Evolutionary conservation across 1,284 basidiomycete genomes (phyloP), one percentile per base, ranked within the genome.

Genomic region (Porogramme epimiltina): DNA sequence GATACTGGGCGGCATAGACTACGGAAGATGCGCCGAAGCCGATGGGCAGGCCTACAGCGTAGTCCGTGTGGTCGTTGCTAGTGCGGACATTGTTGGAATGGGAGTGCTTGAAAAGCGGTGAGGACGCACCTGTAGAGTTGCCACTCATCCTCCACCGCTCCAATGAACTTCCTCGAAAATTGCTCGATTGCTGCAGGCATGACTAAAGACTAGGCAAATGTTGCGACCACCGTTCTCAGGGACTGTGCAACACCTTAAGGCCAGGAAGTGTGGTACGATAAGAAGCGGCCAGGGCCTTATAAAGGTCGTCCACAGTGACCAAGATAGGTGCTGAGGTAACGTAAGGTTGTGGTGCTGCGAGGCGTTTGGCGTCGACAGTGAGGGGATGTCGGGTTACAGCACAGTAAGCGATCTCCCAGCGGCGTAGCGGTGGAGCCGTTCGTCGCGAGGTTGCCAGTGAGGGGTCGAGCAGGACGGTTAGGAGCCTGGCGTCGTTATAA

Each of bases 1-100:
- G 49, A 67, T 85, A 94, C 16, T 73, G 72, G 1, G 93, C 93
- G 25, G 85, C 70, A 62, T 93, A 91, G 13, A 95, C 93, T 51
- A 89, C 87, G 0, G 92, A 93, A 1, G 92, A 93, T 2, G 93
- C 89, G 16, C 93, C 93, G 61, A 90, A 93, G 1, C 92, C 91
- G 59, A 92, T 91, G 18, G 89, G 80, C 4, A 77, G 70, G 18
- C 87, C 87, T 34, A 91, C 76, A 13, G 78, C 78, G 64, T 93
- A 94, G 74, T 94, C 91, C 8, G 73, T 58, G 0, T 82, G 73
- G 52, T 77, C 66, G 66, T 91, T 87, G 61, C 90, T 91, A 67
- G 25, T 22, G 28, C n/a, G 37, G 42, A 49, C 10, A 48, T 52
- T 23, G 19, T 3, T 45, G 22, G 45, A 54, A 38, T 51, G 9